Conservation (phyloP, 2,329 filamentous ascomycete species). For the Xylaria sp. region DNA sequence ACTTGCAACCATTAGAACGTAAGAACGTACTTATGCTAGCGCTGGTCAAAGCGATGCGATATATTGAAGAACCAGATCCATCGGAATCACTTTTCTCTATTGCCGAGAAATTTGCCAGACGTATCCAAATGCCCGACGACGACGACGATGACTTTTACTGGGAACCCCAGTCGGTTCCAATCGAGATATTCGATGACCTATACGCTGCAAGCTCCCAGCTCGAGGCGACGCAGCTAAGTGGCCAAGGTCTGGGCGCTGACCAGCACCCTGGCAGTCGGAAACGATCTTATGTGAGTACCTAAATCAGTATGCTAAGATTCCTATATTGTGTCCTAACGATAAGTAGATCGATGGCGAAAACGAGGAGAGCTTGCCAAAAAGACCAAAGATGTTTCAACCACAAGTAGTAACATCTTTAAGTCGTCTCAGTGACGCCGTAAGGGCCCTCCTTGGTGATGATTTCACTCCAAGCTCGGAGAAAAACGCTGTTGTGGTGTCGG, state of each 20-base stretch:
- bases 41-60: constrained; percentile 48
- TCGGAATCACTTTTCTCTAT: constrained; percentile 59
- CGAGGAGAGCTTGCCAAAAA: constrained; percentile 48
- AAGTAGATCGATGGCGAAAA: constrained; percentile 51
- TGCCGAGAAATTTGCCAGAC: constrained; percentile 60
- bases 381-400: constrained; percentile 48
- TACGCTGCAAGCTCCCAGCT: constrained; percentile 52
- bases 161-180: constrained; percentile 61
- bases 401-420: constrained; percentile 44
- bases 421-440: constrained; percentile 50
- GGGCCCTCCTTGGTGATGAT: constrained; percentile 46
- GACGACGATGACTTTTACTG: constrained; percentile 55
- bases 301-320: background rate
- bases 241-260: constrained; percentile 33
- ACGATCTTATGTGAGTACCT: constrained; percentile 59
- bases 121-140: constrained; percentile 55
- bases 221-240: constrained; percentile 48
- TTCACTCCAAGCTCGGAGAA: constrained; percentile 38
- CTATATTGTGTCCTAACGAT: constrained; percentile 40
- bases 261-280: constrained; percentile 54
- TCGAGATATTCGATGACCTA: constrained; percentile 62
- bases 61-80: constrained; percentile 55
- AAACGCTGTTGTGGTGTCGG: constrained; percentile 47
- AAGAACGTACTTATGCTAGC: constrained; percentile 58
- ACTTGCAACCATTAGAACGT: constrained; percentile 57